These are phyloP conservation scores for Elsinoe perseae DNA, from an alignment of 2,329 filamentous ascomycete species.

Conservation along the genomic window DNA sequence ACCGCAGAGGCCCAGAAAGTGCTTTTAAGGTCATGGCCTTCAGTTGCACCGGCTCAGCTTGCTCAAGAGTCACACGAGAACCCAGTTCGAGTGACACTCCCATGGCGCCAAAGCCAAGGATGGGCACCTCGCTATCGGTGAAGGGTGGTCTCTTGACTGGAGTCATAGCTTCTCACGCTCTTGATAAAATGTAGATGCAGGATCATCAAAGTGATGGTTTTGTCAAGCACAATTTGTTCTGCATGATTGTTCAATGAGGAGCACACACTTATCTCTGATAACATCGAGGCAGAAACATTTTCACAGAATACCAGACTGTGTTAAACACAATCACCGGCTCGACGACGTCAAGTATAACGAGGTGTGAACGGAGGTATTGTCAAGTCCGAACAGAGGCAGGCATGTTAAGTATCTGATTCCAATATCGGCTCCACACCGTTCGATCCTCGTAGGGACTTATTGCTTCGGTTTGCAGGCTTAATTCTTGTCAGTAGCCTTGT, in stretches of 20 bases:
- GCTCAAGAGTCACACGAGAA: slow-evolving; percentile 35
- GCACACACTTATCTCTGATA: neutral
- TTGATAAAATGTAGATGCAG: no score
- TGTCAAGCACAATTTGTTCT: no score
- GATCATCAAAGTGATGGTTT: no score
- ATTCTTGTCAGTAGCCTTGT: no score
- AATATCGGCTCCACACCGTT: neutral
- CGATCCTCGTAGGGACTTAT: neutral
- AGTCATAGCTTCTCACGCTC: no score
- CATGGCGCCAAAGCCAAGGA: slow-evolving; percentile 46
- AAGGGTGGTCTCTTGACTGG: slow-evolving; percentile 37
- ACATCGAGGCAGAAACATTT: no score
- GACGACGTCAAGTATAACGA: neutral
- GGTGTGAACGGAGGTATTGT: neutral
- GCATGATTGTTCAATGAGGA: neutral
- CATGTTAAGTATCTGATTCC: neutral
- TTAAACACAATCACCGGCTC: neutral
- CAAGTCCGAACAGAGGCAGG: neutral
- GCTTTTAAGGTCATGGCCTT: slow-evolving; percentile 37
- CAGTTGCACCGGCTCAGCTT: slow-evolving; percentile 43
- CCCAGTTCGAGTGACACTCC: slow-evolving; percentile 41
- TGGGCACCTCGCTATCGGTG: slow-evolving; percentile 32
- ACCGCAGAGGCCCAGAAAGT: slow-evolving; percentile 27
- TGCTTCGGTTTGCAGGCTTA: no score
- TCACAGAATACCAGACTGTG: neutral